Percentiles rank a stretch among this genome's conserved stretches.
Evolutionary conservation across 768 basidiomycete genomes (phyloP).

Genomic region (Phaffia australis): DNA sequence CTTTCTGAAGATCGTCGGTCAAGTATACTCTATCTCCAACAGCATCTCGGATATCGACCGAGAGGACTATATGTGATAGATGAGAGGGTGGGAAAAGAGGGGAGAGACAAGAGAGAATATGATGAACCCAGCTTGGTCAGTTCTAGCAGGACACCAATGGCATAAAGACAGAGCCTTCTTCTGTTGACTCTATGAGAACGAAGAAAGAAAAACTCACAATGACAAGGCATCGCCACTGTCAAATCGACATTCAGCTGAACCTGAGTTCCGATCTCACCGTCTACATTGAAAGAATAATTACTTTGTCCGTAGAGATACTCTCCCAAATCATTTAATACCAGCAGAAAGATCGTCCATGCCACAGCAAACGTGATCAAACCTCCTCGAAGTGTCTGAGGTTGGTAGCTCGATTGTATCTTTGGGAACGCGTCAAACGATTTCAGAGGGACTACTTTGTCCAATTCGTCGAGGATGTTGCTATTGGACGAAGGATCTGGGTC

Average conservation of each 20-base stretch:
- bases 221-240: slow-evolving; percentile 28
- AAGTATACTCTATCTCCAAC: slow-evolving; percentile 86
- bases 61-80: slow-evolving; percentile 49
- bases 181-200: background rate
- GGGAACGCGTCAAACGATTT: slow-evolving; percentile 16
- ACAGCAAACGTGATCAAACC: slow-evolving; percentile 72
- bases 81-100: background rate
- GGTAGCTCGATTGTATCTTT: slow-evolving; percentile 50
- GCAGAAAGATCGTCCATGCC: slow-evolving; percentile 51
- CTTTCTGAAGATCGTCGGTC: slow-evolving; percentile 64
- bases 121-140: background rate
- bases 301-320: slow-evolving; percentile 94
- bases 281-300: slow-evolving; percentile 78
- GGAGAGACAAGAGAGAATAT: background rate
- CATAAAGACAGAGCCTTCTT: background rate
- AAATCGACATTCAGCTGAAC: slow-evolving; percentile 86
- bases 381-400: slow-evolving; percentile 62
- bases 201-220: slow-evolving; percentile 13
- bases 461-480: background rate
- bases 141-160: background rate
- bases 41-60: slow-evolving; percentile 80
- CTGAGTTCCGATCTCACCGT: slow-evolving; percentile 48
- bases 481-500: too few species aligned
- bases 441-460: slow-evolving; percentile 14
- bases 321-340: slow-evolving; percentile 76